Conservation (phyloP, 2,329 filamentous ascomycete species). For the Rhynchosporium graminicola region DNA sequence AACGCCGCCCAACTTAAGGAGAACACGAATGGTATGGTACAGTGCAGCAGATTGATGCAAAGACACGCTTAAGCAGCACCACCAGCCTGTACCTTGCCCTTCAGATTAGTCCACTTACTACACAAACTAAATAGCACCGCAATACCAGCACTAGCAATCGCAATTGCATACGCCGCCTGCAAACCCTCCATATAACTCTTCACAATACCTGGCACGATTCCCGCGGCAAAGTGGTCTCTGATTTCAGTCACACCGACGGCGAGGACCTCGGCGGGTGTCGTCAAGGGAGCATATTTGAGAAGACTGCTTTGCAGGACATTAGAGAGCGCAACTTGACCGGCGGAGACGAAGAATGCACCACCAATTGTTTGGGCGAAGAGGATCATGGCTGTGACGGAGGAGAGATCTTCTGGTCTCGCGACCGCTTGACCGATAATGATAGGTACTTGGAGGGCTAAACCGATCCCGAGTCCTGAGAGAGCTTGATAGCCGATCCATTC, state of each 20-base stretch:
- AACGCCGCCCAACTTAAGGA: too few species aligned
- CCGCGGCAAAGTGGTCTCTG: conserved; percentile 49
- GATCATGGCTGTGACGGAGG: conserved; percentile 50
- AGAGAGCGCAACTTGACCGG: conserved; percentile 50
- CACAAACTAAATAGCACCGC: conserved; percentile 42
- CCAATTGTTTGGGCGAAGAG: conserved; percentile 51
- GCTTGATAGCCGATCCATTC: conserved; percentile 62
- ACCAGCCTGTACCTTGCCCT: conserved; percentile 33
- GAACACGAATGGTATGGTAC: too few species aligned
- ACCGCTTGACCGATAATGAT: conserved; percentile 43
- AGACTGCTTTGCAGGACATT: conserved; percentile 47
- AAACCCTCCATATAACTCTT: conserved; percentile 63
- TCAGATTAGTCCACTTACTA: conserved; percentile 43
- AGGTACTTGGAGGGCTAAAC: conserved; percentile 53
- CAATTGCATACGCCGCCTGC: conserved; percentile 62
- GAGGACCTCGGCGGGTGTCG: conserved; percentile 44
- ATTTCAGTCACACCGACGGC: conserved; percentile 57
- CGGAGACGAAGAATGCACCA: conserved; percentile 52
- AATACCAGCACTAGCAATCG: conserved; percentile 50
- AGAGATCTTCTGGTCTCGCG: conserved; percentile 46
- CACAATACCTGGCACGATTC: conserved; percentile 56
- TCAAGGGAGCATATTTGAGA: conserved; percentile 41
- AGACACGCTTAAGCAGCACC: conserved; percentile 29
- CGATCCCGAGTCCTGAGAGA: conserved; percentile 56
- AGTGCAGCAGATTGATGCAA: too few species aligned